Evolutionary conservation across 352 stramenopile genomes (phyloP), one percentile per base, ranked within the genome.

Genomic region (Globisporangium rhizosaccharum): DNA sequence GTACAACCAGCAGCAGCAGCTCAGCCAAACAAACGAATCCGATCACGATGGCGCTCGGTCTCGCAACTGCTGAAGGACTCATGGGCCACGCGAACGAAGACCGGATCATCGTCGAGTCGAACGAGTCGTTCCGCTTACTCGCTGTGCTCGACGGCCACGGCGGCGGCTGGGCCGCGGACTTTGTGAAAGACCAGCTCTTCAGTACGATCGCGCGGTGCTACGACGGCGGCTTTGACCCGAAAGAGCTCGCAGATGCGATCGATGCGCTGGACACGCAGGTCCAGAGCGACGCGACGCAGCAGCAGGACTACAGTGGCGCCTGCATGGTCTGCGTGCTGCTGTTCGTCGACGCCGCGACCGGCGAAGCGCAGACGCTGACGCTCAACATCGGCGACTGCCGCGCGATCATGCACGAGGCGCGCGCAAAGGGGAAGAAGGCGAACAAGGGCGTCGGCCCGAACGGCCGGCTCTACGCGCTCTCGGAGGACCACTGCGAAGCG

Each of bases 301-400:
- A 63, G n/a, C 54, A 70, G 37, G 81, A 92, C 56, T 72, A 70
- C 52, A 90, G 79, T 37, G 82, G 82, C n/a, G 79, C 76, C 25
- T 92, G 82, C 57, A 63, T 90, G 39, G 61, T 85, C 14, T 79
- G 68, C 6, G 65, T 89, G 11, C 49, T 92, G 23, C 45, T 90
- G 17, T 82, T 74, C 56, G 66, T 69, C 23, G 67, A 87, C 63
- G 58, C 66, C 8, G 61, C 39, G 20, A 71, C 57, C 4, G 61
- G 76, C 0, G 60, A 63, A 41, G 60, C 76, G 20, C 72, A 76
- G 53, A 75, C 74, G 47, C 67, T 90, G 53, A 79, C 86, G 53
- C 58, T 92, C 20, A 90, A 92, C 60, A 68, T 81, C n/a, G 82
- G 82, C 45, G 80, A 92, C 62, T 92, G 82, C 57, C 80, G 82